Evolutionary conservation across 2,329 filamentous ascomycete genomes (phyloP), one percentile per base, ranked within the genome.

Genomic region (Xylariaceae sp.): DNA sequence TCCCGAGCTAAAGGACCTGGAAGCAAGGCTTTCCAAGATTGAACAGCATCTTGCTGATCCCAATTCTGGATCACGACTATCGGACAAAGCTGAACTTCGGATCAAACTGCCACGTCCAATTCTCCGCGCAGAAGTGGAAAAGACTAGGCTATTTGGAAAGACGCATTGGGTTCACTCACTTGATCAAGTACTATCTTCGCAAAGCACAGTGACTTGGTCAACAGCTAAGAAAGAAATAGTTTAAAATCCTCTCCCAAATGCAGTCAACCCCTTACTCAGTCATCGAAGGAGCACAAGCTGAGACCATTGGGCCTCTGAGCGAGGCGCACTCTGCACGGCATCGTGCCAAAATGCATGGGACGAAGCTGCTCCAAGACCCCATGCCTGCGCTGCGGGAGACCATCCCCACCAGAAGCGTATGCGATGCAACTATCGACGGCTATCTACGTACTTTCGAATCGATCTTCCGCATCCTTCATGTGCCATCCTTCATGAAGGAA

Each of bases 391-490:
- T 62, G 10, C n/a, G 33, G 13, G 45, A 46, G 29, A 60, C 55
- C 9, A 50, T 66, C 8, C 64, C 64, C 0, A 18, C 56, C 1
- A 58, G 40, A 20, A 40, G 26, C 4, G 29, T 61, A 13, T 64
- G 62, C 13, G 63, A 65, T 39, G 29, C 50, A 9, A 47, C 62
- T 5, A 21, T 63, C 3, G 58, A 63, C 21, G 49, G 57, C 18
- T 66, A 66, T 53, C 35, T 66, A 2, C 63, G 62, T 7, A 65
- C 61, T 4, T 60, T 60, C 11, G 64, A 66, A 16, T 53, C 55
- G 1, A 58, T 65, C 10, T 63, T 62, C 23, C 64, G 64, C n/a
- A 54, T 66, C 15, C 50, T 66, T 0, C 64, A 66, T 21, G 49
- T 64, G 9, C 61, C 63, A 15, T 61, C 63, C 6, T 65, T 66